These are phyloP conservation scores for Lactarius trivialis DNA, from an alignment of 768 basidiomycete species.

Conservation along the genomic window DNA sequence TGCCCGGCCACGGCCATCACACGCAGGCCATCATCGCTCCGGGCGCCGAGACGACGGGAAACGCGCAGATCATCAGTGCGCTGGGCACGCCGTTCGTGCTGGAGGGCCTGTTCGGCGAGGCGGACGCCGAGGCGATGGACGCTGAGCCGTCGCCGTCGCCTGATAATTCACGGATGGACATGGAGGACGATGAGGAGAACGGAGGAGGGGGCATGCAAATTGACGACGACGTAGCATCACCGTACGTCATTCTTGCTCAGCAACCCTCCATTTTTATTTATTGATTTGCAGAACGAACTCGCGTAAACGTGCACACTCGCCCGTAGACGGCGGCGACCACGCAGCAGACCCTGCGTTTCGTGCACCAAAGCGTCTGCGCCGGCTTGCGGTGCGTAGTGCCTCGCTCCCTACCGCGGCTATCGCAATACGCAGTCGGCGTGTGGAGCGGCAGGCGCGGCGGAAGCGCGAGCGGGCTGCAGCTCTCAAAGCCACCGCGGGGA, in stretches of 20 bases:
- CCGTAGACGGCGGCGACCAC: no score
- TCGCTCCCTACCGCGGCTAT: neutral
- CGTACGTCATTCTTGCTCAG: neutral
- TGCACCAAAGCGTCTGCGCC: neutral
- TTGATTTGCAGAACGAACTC: neutral
- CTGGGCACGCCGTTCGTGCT: constrained; percentile 77
- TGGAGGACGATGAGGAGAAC: constrained; percentile 4
- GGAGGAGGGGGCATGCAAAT: constrained; percentile 9
- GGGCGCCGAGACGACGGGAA: constrained; percentile 74
- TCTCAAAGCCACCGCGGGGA: neutral
- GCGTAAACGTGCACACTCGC: constrained; percentile 17
- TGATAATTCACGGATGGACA: constrained; percentile 27
- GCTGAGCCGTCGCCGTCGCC: constrained; percentile 25
- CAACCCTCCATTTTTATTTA: no score
- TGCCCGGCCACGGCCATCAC: constrained; percentile 32
- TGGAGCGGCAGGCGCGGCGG: constrained; percentile 1
- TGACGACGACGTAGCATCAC: neutral
- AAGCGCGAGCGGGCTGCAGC: constrained; percentile 9
- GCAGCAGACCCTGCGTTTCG: neutral
- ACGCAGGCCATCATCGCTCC: constrained; percentile 40
- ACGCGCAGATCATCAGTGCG: constrained; percentile 66
- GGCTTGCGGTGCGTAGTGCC: constrained; percentile 8
- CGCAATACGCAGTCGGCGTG: constrained; percentile 1
- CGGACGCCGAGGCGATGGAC: constrained; percentile 64
- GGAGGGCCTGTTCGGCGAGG: constrained; percentile 72